Base-by-base conservation (phyloP, 257 asterid species). In the Solanum paucissectum region DNA sequence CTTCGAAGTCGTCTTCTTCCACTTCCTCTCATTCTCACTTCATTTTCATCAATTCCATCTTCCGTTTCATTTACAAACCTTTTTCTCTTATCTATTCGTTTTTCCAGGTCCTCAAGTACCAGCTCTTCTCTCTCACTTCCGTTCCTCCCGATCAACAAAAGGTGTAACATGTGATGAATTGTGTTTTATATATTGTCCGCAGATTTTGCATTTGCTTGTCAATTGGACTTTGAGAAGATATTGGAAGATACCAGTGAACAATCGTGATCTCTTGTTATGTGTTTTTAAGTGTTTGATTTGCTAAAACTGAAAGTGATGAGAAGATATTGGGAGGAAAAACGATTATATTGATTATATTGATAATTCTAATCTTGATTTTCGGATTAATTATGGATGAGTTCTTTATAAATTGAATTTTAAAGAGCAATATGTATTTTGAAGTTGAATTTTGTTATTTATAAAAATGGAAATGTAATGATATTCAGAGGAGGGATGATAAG, bases 61-160 rank as follows among this genome's bases (percentile, higher is more conserved):
- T 55, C 32, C 58, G 71, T 90, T n/a, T 20, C 84, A 38, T 83
- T 86, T 82, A 85, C 90, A 88, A 42, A 82, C 83, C 64, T 34
- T 89, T 87, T 13, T 20, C 14, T 89, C 64, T 86, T 55, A 55
- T 85, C 83, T 44, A 40, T 18, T 72, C 86, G 83, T 88, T 87
- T 71, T 89, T 92, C 46, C 95, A 95, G 98, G 98, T 95, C 62
- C 92, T 96, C 90, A 90, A 96, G 76, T 94, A 93, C 92, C 98
- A 96, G 95, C 94, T 96, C 34, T 96, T 94, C 93, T 96, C 98
- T 68, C 94, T 96, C 86, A 95, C 99, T 62, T 94, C 95, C 27
- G 86, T 96, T 72, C 98, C 97, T 88, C 99, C 99, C 23, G 98
- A 94, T 88, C 95, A 94, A 58, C 99, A 96, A 88, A 94, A 95